phyloP scores from a whole-genome alignment of 83 land plant genomes.

The Isoetes engelmannii region DNA sequence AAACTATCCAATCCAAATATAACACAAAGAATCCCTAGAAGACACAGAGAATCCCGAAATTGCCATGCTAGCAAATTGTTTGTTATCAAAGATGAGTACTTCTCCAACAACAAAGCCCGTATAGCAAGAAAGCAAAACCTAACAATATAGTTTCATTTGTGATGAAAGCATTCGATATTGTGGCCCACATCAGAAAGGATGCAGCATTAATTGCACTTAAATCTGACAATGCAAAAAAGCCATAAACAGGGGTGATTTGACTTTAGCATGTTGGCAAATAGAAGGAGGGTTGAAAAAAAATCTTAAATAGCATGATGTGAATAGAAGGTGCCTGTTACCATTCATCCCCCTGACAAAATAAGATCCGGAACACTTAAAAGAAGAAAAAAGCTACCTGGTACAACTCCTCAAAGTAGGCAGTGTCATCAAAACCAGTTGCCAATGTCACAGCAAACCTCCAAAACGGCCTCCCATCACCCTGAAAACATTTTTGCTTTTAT shows the following conservation, averaged over 20 bases:
- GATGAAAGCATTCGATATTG: too few relatives aligned
- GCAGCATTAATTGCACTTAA: too few relatives aligned
- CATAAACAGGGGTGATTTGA: not conserved
- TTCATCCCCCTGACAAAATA: not conserved
- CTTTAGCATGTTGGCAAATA: not conserved
- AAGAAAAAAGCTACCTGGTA: conserved; percentile 20
- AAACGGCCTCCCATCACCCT: conserved; percentile 43
- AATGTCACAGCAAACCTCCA: conserved; percentile 37
- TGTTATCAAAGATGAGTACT: too few relatives aligned
- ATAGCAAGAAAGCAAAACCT: too few relatives aligned
- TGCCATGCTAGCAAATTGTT: too few relatives aligned
- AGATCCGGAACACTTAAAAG: not conserved
- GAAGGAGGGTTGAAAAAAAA: not conserved
- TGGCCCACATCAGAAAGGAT: too few relatives aligned
- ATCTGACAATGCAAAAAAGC: too few relatives aligned
- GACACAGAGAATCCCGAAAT: too few relatives aligned
- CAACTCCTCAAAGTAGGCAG: conserved; percentile 34
- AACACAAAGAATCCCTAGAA: too few relatives aligned
- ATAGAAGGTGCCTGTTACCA: not conserved
- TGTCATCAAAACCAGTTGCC: conserved; percentile 37
- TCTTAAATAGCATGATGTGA: not conserved
- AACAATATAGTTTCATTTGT: too few relatives aligned
- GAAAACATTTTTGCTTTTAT: not conserved
- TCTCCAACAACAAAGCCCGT: too few relatives aligned
- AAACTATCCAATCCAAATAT: too few relatives aligned